These are phyloP conservation scores for Austropuccinia psidii DNA, from an alignment of 1,284 basidiomycete genomes.

Conservation along the genomic window DNA sequence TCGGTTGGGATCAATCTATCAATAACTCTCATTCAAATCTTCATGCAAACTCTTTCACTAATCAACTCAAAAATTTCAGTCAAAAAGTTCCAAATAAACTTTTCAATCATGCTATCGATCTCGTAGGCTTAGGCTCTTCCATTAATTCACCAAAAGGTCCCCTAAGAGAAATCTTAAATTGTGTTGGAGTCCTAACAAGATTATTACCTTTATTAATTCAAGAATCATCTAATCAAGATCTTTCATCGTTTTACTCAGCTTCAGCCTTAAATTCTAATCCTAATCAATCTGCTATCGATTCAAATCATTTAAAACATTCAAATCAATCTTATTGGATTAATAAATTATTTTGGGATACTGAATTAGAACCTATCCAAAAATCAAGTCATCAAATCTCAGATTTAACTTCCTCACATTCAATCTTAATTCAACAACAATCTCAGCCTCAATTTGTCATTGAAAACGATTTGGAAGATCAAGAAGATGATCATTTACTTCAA, in stretches of 20 bases:
- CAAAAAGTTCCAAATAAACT: conserved; percentile 21
- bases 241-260: background rate
- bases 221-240: background rate
- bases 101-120: conserved; percentile 13
- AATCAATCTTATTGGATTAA: conserved; percentile 23
- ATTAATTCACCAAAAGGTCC: conserved; percentile 24
- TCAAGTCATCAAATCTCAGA: background rate
- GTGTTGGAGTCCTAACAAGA: conserved; percentile 31
- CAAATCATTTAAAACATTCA: background rate
- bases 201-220: conserved; percentile 27
- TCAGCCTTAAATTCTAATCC: background rate
- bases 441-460: conserved; percentile 33
- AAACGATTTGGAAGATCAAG: conserved; percentile 25
- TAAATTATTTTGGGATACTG: conserved; percentile 15
- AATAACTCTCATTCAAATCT: background rate
- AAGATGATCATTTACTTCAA: too few relatives aligned
- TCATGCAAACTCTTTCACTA: conserved; percentile 6
- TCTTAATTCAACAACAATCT: background rate
- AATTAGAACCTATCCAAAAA: background rate
- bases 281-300: background rate
- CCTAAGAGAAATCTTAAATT: conserved; percentile 29
- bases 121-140: conserved; percentile 21
- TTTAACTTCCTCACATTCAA: background rate
- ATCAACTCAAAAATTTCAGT: conserved; percentile 22
- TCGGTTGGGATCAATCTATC: background rate